Conservation (phyloP, 495 filamentous ascomycete species). For the Parathielavia appendiculata region DNA sequence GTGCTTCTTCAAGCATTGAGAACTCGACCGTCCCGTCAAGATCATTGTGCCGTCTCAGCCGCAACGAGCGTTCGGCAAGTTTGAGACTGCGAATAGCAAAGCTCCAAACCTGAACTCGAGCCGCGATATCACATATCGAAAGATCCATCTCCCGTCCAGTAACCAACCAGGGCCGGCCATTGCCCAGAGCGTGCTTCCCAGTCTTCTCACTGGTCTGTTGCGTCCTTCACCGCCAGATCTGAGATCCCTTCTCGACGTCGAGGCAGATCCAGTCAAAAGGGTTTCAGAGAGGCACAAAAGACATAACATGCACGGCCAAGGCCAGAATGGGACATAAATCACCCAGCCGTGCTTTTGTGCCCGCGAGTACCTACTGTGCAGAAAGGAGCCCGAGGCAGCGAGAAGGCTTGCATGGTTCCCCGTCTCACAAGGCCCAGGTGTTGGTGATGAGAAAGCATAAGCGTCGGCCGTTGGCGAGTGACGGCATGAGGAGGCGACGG, state of each 20-base stretch:
- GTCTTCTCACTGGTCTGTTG: background rate
- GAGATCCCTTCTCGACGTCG: background rate
- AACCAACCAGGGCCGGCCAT: background rate
- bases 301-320: background rate
- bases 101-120: no score
- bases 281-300: background rate
- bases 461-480: background rate
- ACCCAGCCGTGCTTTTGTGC: no score
- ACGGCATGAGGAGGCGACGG: background rate
- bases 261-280: background rate
- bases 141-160: no score
- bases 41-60: no score
- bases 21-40: background rate
- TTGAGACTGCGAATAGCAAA: no score
- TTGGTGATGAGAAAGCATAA: background rate
- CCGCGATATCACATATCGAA: no score
- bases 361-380: no score
- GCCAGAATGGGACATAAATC: no score
- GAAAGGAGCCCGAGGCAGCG: no score
- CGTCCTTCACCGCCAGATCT: constrained; percentile 9
- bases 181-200: background rate
- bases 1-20: background rate
- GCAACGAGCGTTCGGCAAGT: no score
- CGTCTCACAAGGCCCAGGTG: background rate
- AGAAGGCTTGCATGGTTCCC: no score